These are phyloP conservation scores for Candida labiduridarum DNA, from an alignment of 1,139 yeast genomes.

Conservation along the genomic window DNA sequence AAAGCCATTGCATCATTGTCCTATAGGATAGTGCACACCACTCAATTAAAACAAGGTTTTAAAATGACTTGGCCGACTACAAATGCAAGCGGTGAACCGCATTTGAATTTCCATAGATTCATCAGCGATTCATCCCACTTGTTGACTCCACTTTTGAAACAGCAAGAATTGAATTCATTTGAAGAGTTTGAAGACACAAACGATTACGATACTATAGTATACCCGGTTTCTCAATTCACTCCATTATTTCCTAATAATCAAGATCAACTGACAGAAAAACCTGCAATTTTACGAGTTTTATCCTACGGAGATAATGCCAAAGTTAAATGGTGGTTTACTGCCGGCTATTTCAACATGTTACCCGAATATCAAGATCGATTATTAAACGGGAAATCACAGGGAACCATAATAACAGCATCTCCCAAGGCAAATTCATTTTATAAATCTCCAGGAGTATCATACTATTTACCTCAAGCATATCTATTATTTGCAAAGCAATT, in stretches of 20 bases:
- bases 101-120: slow-evolving; percentile 57
- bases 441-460: slow-evolving; percentile 79
- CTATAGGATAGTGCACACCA: slow-evolving; percentile 54
- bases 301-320: slow-evolving; percentile 57
- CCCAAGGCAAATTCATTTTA: slow-evolving; percentile 94
- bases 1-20: slow-evolving; percentile 67
- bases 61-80: slow-evolving; percentile 72
- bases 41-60: slow-evolving; percentile 49
- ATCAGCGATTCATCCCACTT: slow-evolving; percentile 58
- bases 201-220: slow-evolving; percentile 65
- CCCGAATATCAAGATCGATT: slow-evolving; percentile 70
- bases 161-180: slow-evolving; percentile 36
- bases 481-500: slow-evolving; percentile 74
- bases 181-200: slow-evolving; percentile 32
- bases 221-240: slow-evolving; percentile 89
- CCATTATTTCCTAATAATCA: slow-evolving; percentile 68
- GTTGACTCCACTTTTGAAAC: slow-evolving; percentile 59
- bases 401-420: slow-evolving; percentile 84
- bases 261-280: slow-evolving; percentile 75
- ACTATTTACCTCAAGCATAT: slow-evolving; percentile 85
- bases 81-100: slow-evolving; percentile 77
- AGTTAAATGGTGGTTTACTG: slow-evolving; percentile 85
- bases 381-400: slow-evolving; percentile 60
- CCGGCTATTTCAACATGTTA: slow-evolving; percentile 93
- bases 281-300: slow-evolving; percentile 62